Percentiles rank a stretch among this genome's conserved stretches.
Evolutionary conservation across 2,329 filamentous ascomycete species (phyloP).

Genomic region (Cytospora leucostoma): DNA sequence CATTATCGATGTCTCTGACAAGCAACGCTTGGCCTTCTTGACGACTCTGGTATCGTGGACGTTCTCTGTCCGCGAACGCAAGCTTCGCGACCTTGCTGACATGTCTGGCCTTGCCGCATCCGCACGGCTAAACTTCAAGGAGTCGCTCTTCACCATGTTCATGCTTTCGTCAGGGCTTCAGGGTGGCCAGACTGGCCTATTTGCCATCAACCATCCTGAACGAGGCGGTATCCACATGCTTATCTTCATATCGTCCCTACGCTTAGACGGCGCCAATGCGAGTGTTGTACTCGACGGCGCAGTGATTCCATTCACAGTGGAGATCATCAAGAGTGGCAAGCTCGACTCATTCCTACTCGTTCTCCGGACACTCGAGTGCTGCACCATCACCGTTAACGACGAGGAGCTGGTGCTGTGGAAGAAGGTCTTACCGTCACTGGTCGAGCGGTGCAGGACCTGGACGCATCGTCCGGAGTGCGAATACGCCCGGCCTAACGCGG

Average conservation of each 20-base stretch:
- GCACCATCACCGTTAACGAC: constrained; percentile 46
- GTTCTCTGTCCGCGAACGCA: constrained; percentile 46
- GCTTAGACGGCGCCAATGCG: constrained; percentile 45
- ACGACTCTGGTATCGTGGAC: constrained; percentile 41
- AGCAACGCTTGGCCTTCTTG: constrained; percentile 42
- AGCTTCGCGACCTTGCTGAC: constrained; percentile 36
- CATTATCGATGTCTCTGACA: constrained; percentile 42
- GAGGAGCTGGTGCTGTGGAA: constrained; percentile 61
- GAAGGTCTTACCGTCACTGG: constrained; percentile 44
- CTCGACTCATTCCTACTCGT: constrained; percentile 44
- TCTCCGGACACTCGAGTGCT: constrained; percentile 40
- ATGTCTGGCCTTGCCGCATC: constrained; percentile 33
- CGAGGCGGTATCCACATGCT: constrained; percentile 44
- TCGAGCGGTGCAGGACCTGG: constrained; percentile 53
- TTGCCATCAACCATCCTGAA: constrained; percentile 42
- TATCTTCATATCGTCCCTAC: constrained; percentile 45
- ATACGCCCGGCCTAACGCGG: constrained; percentile 41
- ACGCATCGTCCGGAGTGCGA: constrained; percentile 45
- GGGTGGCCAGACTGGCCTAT: constrained; percentile 47
- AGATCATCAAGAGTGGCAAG: constrained; percentile 36
- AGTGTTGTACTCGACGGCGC: constrained; percentile 51
- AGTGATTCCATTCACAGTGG: constrained; percentile 45
- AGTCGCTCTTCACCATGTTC: constrained; percentile 50
- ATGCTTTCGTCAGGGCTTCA: constrained; percentile 49
- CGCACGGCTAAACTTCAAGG: constrained; percentile 49